Evolutionary conservation across 768 basidiomycete species (phyloP).

Genomic region (Kwoniella pini): DNA sequence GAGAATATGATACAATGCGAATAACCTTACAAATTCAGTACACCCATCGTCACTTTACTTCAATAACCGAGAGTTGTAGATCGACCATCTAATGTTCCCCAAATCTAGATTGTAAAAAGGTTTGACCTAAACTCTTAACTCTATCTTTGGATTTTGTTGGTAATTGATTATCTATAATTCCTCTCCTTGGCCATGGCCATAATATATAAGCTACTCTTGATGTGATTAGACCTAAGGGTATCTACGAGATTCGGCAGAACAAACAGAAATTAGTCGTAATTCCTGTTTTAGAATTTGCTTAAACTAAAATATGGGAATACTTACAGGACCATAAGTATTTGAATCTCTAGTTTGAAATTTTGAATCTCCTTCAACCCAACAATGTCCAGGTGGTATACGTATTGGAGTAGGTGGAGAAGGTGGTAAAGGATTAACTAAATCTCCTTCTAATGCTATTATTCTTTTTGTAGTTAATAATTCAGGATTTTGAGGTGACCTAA

Average conservation of each 20-base stretch:
- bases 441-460: conserved; percentile 54
- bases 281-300: too few relatives aligned
- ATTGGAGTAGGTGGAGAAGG: conserved; percentile 50
- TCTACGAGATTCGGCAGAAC: too few relatives aligned
- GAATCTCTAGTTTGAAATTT: conserved; percentile 51
- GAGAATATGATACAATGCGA: too few relatives aligned
- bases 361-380: conserved; percentile 56
- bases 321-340: conserved; percentile 55
- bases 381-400: conserved; percentile 53
- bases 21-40: too few relatives aligned
- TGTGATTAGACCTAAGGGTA: conserved; percentile 53
- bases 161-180: conserved; percentile 32
- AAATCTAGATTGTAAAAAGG: background rate
- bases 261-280: too few relatives aligned
- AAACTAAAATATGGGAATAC: too few relatives aligned
- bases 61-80: background rate
- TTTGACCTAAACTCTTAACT: conserved; percentile 30
- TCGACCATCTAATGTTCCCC: background rate
- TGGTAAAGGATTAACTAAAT: conserved; percentile 52
- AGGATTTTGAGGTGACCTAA: conserved; percentile 54
- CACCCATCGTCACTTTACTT: too few relatives aligned
- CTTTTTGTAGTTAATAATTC: conserved; percentile 54
- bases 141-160: conserved; percentile 43
- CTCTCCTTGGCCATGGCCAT: conserved; percentile 49
- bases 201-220: conserved; percentile 48